Base-by-base conservation (phyloP, 768 basidiomycete species). In the Xerocomellus amylosporus region DNA sequence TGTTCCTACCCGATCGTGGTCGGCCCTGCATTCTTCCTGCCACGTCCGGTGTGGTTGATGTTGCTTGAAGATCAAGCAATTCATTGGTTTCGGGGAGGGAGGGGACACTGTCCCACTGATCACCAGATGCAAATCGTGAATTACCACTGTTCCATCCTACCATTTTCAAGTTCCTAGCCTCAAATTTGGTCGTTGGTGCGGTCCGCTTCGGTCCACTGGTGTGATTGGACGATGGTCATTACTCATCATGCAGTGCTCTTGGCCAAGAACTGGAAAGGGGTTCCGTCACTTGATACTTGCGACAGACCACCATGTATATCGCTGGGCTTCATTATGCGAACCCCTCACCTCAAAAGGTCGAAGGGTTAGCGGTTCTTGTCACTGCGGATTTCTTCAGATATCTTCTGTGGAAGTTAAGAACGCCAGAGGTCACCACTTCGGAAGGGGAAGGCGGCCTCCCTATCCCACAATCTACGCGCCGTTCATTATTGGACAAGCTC, bases 271-370 rank as follows among this genome's bases (percentile, higher is more conserved):
- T 49, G 40, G 49, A 55, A 49, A 55, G 64, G 64, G 63, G 59
- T 8, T 45, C 12, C 40, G 39, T 34, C 34, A 39, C 17, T 28
- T n/a, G 38, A 31, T 41, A n/a, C 50, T 61, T 49, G 63, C 51
- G 26, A 48, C 60, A 53, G 39, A 55, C 65, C 46, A 51, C 24
- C 60, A 66, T 66, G 68, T 69, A 69, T 13, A 57, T 69, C 43
- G 69, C 69, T 4, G 69, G 67, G 4, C 62, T 69, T 31, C 54
- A 55, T 40, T 20, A 33, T 26, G 50, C 54, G 20, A 41, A 54
- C 19, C 39, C 56, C 26, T 49, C 55, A 0, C 31, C 57, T 15
- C 67, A 64, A 53, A 51, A 26, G 8, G 40, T 64, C 15, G 67
- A 69, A 54, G 69, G 60, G 7, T 17, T 71, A 12, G 68, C 58